Base-by-base conservation (phyloP, 345 rosid genomes). In the Gossypium stocksii region DNA sequence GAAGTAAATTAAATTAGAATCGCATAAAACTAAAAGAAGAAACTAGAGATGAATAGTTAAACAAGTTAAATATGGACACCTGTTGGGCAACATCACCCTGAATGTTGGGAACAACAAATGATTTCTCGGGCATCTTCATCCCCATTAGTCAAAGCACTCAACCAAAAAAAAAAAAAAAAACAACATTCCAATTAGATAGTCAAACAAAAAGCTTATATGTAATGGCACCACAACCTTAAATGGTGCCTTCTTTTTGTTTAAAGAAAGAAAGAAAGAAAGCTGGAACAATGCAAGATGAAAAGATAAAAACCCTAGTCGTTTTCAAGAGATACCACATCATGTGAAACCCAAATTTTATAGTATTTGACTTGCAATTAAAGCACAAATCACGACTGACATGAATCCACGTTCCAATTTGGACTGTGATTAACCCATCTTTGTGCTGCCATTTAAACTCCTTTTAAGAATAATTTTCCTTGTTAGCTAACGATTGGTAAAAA, bases 391-490 rank as follows among this genome's bases (percentile, higher is more conserved):
- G 68, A 77, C 63, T 17, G 8, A 7, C 10, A 53, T 76, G 15
- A 66, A 62, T 76, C 79, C 82, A 81, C 84, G 86, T 79, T 63
- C 23, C 2, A 3, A 56, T 6, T 9, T 13, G 34, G 0, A 70
- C 10, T 41, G 38, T 23, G 52, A 13, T 48, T 48, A 2, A 16
- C 56, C 34, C 2, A 10, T 3, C 38, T 34, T 34, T 34, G 38
- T 34, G 6, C 38, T 48, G n/a, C 41, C 41, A 34, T 48, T 23
- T 44, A 34, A 34, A 4, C 38, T 34, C 38, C 38, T 34, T 34
- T 34, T 34, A 16, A 64, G 29, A 51, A 52, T 52, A 19, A 60
- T 44, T 1, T 51, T 9, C 58, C 60, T 1, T 71, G 80, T 74
- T 46, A 10, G 19, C 38, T n/a, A 53, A 14, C 15, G 11, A 77